phyloP scores from a whole-genome alignment of 345 rosid species.

The Heritiera fomes region DNA sequence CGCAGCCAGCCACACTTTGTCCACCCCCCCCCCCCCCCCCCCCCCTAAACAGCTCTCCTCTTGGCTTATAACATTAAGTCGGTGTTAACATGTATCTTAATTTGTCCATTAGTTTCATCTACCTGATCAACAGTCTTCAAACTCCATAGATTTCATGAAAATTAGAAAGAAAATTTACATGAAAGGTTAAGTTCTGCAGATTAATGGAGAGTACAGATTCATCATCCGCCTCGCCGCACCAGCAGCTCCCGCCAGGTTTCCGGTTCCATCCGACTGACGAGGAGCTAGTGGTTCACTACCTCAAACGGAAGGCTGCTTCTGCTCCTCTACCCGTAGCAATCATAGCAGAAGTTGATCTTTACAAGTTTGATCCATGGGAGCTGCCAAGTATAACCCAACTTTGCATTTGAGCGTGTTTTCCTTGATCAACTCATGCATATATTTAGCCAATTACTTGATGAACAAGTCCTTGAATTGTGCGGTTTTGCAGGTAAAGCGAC shows the following conservation, averaged over 20 bases:
- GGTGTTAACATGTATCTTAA: not conserved
- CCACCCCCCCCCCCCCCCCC: too few relatives aligned
- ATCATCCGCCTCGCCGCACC: conserved; percentile 36
- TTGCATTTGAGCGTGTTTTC: not conserved
- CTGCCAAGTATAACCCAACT: conserved; percentile 45
- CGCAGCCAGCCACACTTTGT: not conserved
- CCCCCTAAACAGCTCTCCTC: not conserved
- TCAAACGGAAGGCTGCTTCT: conserved; percentile 61
- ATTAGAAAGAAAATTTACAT: not conserved
- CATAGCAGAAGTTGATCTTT: conserved; percentile 72
- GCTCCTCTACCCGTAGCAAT: conserved; percentile 66
- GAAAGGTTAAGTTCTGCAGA: not conserved
- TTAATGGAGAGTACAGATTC: conserved; percentile 50
- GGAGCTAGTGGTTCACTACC: conserved; percentile 71
- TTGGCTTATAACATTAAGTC: not conserved
- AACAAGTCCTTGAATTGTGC: not conserved
- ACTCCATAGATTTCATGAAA: not conserved
- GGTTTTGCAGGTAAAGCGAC: conserved; percentile 56
- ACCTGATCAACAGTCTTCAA: not conserved
- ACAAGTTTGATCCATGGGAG: conserved; percentile 82
- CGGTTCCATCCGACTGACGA: conserved; percentile 78
- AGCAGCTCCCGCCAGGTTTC: conserved; percentile 50
- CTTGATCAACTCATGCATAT: not conserved
- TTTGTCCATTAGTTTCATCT: not conserved
- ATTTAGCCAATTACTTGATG: not conserved